Evolutionary conservation across 768 basidiomycete genomes (phyloP).

Genomic region (Boletus subparvulus): DNA sequence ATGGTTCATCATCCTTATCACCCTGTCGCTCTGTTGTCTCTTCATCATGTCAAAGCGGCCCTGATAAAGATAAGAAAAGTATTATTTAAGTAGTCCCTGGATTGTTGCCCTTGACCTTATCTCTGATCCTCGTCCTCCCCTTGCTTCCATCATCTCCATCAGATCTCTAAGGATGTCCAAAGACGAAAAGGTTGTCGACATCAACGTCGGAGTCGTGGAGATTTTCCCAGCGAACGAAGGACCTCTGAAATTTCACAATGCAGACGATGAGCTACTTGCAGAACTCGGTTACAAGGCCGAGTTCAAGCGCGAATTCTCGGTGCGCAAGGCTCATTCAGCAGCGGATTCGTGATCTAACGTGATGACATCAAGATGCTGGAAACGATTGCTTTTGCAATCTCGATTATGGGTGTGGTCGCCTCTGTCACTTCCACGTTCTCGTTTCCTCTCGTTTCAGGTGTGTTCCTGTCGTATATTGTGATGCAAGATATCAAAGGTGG

Average conservation of each 20-base stretch:
- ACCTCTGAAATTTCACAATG: conserved; percentile 32
- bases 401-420: conserved; percentile 71
- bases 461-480: conserved; percentile 11
- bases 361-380: conserved; percentile 42
- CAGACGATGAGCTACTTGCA: conserved; percentile 59
- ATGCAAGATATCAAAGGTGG: neutral
- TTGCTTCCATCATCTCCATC: neutral
- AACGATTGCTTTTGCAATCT: conserved; percentile 65
- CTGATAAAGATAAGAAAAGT: conserved; percentile 13
- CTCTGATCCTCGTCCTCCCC: conserved; percentile 2
- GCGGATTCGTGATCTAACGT: neutral
- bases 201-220: conserved; percentile 3
- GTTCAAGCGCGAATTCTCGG: conserved; percentile 74
- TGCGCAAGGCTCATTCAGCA: conserved; percentile 27
- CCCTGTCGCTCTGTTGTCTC: neutral
- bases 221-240: conserved; percentile 7
- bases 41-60: neutral
- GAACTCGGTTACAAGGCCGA: conserved; percentile 70
- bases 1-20: neutral
- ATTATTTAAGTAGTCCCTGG: neutral
- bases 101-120: conserved; percentile 13
- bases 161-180: conserved; percentile 13
- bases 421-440: conserved; percentile 66
- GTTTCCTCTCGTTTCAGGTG: conserved; percentile 62
- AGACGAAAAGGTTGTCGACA: conserved; percentile 18